A percentile compares a stretch with the other conserved stretches of the same genome.
Conservation (phyloP, 768 basidiomycete genomes). For the Lactifluus subvellereus region DNA sequence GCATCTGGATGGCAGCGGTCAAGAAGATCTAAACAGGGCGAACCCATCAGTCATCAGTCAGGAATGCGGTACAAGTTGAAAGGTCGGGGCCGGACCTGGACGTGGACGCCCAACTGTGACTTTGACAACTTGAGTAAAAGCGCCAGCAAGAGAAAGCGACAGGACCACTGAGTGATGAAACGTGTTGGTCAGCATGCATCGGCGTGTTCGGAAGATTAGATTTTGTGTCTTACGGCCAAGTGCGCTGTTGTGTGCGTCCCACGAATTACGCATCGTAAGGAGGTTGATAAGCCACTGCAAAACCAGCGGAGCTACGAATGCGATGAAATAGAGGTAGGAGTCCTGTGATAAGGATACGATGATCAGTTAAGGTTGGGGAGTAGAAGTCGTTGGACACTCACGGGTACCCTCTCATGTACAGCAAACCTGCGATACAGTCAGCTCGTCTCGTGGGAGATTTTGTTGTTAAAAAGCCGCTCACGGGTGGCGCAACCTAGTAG, state of each 20-base stretch:
- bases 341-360: constrained; percentile 22
- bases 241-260: constrained; percentile 78
- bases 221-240: constrained; percentile 37
- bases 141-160: constrained; percentile 67
- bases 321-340: constrained; percentile 33
- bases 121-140: constrained; percentile 81
- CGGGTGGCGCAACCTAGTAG: constrained; percentile 35
- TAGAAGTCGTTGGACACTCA: constrained; percentile 30
- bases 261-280: constrained; percentile 71
- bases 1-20: constrained; percentile 63
- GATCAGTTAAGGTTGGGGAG: neutral
- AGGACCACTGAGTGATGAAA: constrained; percentile 52
- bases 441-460: neutral
- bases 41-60: neutral
- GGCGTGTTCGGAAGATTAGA: neutral
- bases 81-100: constrained; percentile 46
- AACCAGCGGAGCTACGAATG: constrained; percentile 58
- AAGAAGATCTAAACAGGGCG: constrained; percentile 46
- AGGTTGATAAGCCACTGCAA: constrained; percentile 66
- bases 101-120: constrained; percentile 85
- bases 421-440: constrained; percentile 45
- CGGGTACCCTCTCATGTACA: constrained; percentile 72
- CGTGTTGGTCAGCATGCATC: constrained; percentile 1
- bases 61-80: neutral
- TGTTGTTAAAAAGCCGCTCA: constrained; percentile 26